A percentile compares a stretch with the other conserved stretches of the same genome.
phyloP scores from a whole-genome alignment of 148 eudicot genomes.

The Rhododendron kiyosumense region DNA sequence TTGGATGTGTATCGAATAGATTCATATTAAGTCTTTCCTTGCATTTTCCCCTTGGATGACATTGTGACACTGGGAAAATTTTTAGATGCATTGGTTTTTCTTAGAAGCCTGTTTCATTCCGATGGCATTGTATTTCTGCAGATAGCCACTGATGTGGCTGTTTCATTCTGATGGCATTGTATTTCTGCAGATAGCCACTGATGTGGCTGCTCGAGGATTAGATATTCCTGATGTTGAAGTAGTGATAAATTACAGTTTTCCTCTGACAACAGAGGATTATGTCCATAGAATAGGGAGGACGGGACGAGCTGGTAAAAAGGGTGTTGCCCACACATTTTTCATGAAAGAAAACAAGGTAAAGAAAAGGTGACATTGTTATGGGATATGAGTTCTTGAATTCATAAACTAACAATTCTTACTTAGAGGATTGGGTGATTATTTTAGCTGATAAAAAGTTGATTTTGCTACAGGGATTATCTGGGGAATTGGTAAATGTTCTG shows the following conservation, averaged over 20 bases:
- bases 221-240: constrained; percentile 99
- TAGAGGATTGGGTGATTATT: background rate
- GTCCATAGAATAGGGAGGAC: constrained; percentile 99
- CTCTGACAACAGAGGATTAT: constrained; percentile 96
- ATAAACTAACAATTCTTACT: background rate
- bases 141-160: constrained; percentile 99
- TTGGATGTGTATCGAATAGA: background rate
- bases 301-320: constrained; percentile 98
- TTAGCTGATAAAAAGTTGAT: background rate
- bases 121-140: constrained; percentile 27
- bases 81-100: background rate
- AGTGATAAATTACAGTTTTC: constrained; percentile 94
- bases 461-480: constrained; percentile 66
- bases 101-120: background rate
- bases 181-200: constrained; percentile 84
- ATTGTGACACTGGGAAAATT: background rate
- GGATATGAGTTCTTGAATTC: background rate
- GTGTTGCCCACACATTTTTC: constrained; percentile 98
- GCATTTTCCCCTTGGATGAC: background rate
- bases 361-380: background rate
- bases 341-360: constrained; percentile 85
- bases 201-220: constrained; percentile 98
- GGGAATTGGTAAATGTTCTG: constrained; percentile 94
- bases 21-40: background rate
- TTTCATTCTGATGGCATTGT: too few relatives aligned